Evolutionary conservation across 805 yeast species (phyloP).

Genomic region (Nakazawaea anatomiae): DNA sequence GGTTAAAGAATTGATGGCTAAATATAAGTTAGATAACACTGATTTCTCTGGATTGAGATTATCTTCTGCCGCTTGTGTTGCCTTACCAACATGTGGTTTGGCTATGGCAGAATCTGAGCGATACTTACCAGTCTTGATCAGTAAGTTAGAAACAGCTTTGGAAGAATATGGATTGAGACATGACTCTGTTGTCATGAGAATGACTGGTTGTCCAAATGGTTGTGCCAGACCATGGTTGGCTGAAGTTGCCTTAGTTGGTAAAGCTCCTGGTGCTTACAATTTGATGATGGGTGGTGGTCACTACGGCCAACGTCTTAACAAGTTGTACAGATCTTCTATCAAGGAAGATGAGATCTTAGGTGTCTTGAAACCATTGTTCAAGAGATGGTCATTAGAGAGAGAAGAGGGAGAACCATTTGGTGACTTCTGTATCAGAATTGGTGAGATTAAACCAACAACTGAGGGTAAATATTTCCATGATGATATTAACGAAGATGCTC

Average conservation of each 20-base stretch:
- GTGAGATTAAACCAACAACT: conserved; percentile 80
- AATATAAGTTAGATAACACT: conserved; percentile 80
- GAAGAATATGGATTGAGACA: conserved; percentile 93
- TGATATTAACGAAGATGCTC: conserved; percentile 76
- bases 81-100: conserved; percentile 96
- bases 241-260: conserved; percentile 92
- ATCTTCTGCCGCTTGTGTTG: conserved; percentile 95
- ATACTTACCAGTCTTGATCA: conserved; percentile 74
- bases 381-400: conserved; percentile 92
- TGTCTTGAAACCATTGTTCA: conserved; percentile 78
- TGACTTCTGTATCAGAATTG: conserved; percentile 82
- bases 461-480: conserved; percentile 96
- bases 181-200: conserved; percentile 92
- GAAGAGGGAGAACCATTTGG: conserved; percentile 91
- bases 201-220: conserved; percentile 99
- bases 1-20: conserved; percentile 57
- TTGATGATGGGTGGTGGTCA: conserved; percentile 95
- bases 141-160: conserved; percentile 77
- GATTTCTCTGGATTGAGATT: conserved; percentile 78
- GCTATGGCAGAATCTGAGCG: conserved; percentile 99
- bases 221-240: conserved; percentile 99
- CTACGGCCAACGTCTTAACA: conserved; percentile 88
- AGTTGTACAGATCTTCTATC: conserved; percentile 79
- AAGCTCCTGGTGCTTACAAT: conserved; percentile 90
- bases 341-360: conserved; percentile 84